Percentiles rank a stretch among this genome's conserved stretches.
Conservation (phyloP, 1,284 basidiomycete species). For the Acaromyces ingoldii region DNA sequence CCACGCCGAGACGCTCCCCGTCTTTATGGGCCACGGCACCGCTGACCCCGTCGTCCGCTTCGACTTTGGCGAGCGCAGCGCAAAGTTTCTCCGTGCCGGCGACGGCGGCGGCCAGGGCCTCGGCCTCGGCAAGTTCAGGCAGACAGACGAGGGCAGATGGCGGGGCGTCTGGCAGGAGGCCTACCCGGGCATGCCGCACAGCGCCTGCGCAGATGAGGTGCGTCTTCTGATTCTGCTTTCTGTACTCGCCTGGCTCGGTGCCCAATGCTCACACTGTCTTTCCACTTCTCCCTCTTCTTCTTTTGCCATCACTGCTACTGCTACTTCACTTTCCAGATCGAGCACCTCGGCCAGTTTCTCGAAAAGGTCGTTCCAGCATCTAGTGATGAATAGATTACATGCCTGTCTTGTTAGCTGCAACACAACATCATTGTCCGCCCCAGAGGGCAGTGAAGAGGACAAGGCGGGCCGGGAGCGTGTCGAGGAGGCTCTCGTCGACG, state of each 20-base stretch:
- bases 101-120: conserved; percentile 22
- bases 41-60: conserved; percentile 43
- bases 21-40: conserved; percentile 47
- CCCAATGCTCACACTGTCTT: neutral
- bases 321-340: conserved; percentile 18
- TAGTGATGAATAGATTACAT: no score
- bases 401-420: no score
- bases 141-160: neutral
- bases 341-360: conserved; percentile 31
- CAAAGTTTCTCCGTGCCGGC: conserved; percentile 21
- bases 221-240: conserved; percentile 1
- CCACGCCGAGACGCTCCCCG: conserved; percentile 23
- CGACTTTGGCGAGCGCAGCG: conserved; percentile 31
- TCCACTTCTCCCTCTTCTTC: no score
- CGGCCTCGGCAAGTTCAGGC: conserved; percentile 17
- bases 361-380: conserved; percentile 30
- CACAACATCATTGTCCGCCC: no score
- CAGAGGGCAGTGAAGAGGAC: neutral
- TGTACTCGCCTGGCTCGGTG: neutral
- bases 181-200: conserved; percentile 45
- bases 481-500: neutral
- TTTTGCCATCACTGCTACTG: no score
- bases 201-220: conserved; percentile 45
- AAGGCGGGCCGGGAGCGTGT: neutral
- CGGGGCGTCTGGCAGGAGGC: conserved; percentile 27